These are phyloP conservation scores for Leccinum boreale DNA, from an alignment of 768 basidiomycete genomes.

Conservation along the genomic window DNA sequence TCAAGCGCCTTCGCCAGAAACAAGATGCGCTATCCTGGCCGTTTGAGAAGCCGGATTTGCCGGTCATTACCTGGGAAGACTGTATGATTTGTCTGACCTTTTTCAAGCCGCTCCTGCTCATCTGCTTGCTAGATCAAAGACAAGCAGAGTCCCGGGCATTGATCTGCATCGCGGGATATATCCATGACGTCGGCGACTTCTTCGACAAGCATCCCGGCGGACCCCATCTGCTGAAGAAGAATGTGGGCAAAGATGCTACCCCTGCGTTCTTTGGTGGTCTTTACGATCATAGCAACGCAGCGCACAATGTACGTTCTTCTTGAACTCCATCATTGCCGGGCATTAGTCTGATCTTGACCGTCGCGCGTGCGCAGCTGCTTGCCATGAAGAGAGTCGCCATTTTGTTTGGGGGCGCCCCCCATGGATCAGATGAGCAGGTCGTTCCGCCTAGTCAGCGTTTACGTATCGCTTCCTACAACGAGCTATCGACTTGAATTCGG, in stretches of 20 bases:
- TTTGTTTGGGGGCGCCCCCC: slow-evolving; percentile 5
- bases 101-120: slow-evolving; percentile 3
- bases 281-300: too few relatives aligned
- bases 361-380: not conserved
- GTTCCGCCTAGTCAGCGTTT: slow-evolving; percentile 7
- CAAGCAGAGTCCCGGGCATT: slow-evolving; percentile 75
- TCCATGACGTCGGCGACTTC: slow-evolving; percentile 80
- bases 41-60: too few relatives aligned
- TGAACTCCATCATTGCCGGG: rapidly evolving
- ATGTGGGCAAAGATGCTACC: too few relatives aligned
- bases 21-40: too few relatives aligned
- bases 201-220: slow-evolving; percentile 58
- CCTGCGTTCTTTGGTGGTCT: too few relatives aligned
- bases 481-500: not conserved
- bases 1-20: too few relatives aligned
- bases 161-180: slow-evolving; percentile 85
- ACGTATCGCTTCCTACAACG: slow-evolving; percentile 1
- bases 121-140: slow-evolving; percentile 54
- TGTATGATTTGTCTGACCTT: slow-evolving; percentile 40
- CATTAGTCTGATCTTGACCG: not conserved
- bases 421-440: slow-evolving; percentile 4
- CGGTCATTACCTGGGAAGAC: too few relatives aligned
- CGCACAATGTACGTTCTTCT: too few relatives aligned
- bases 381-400: slow-evolving; percentile 12
- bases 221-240: too few relatives aligned